Conservation (phyloP, 139 green algal species). For the Volvox reticuliferus region DNA sequence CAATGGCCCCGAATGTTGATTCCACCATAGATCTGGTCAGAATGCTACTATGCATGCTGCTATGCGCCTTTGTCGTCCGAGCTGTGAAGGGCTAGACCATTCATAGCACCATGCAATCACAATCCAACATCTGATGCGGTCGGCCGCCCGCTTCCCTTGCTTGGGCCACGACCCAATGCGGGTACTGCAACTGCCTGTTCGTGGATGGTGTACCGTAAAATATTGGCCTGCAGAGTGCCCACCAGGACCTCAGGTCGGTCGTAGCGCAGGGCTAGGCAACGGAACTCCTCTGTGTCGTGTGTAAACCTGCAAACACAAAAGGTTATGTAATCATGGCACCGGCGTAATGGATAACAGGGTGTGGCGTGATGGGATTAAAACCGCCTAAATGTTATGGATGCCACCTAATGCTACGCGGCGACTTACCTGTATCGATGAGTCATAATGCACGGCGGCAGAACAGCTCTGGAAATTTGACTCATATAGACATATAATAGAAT, state of each 20-base stretch:
- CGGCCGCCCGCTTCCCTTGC: neutral
- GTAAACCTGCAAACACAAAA: conserved; percentile 23
- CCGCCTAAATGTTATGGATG: too few relatives aligned
- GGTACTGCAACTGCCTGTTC: conserved; percentile 17
- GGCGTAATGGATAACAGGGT: neutral
- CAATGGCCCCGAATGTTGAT: too few relatives aligned
- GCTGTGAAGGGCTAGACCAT: conserved; percentile 11
- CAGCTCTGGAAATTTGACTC: too few relatives aligned
- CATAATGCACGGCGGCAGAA: too few relatives aligned
- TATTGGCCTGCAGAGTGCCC: conserved; percentile 56
- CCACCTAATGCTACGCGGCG: too few relatives aligned
- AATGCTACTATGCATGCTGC: too few relatives aligned
- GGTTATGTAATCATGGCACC: neutral
- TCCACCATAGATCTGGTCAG: too few relatives aligned
- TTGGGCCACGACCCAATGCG: neutral
- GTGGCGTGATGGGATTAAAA: too few relatives aligned
- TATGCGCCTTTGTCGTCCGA: neutral
- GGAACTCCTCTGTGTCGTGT: conserved; percentile 56
- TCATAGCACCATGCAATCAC: neutral
- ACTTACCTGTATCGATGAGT: too few relatives aligned
- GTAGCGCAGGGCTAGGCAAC: conserved; percentile 57
- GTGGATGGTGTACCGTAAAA: conserved; percentile 33
- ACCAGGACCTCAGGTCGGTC: conserved; percentile 68
- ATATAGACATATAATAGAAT: too few relatives aligned
- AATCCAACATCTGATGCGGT: neutral